Conservation (phyloP, 2,329 filamentous ascomycete species). For the Fusarium piperis region DNA sequence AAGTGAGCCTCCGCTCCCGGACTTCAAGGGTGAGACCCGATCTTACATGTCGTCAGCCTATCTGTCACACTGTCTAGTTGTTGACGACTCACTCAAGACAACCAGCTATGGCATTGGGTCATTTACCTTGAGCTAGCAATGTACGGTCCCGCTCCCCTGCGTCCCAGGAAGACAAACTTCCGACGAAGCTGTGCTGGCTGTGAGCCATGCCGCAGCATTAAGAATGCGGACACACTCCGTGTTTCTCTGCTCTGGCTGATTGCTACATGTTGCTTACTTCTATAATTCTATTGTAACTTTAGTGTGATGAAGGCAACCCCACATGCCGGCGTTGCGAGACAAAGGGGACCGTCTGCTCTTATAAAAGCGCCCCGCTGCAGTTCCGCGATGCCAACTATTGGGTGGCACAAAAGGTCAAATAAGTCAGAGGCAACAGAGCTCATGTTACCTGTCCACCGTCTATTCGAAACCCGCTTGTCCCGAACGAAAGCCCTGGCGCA, state of each 20-base stretch:
- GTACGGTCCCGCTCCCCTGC: not conserved
- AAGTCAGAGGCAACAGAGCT: not conserved
- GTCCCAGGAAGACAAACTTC: not conserved
- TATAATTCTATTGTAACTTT: not conserved
- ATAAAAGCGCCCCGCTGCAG: not conserved
- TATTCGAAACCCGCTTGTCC: not conserved
- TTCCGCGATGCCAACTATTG: not conserved
- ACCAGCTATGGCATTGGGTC: not conserved
- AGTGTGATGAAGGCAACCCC: not conserved
- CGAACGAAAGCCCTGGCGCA: not conserved
- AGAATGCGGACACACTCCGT: not conserved
- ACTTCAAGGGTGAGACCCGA: not conserved
- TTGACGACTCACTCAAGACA: not conserved
- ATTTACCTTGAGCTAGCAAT: not conserved
- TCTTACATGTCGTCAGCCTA: not conserved
- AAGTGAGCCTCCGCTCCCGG: not conserved
- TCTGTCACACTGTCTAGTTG: not conserved
- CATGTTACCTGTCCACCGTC: fast-evolving
- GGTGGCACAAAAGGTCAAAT: not conserved
- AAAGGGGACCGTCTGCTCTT: not conserved
- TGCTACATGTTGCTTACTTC: not conserved
- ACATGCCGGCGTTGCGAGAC: not conserved
- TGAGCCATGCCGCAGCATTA: not conserved
- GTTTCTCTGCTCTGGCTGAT: not conserved
- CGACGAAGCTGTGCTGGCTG: not conserved